Evolutionary conservation across 352 stramenopile species (phyloP).

Genomic region (Elongisporangium anandrum): DNA sequence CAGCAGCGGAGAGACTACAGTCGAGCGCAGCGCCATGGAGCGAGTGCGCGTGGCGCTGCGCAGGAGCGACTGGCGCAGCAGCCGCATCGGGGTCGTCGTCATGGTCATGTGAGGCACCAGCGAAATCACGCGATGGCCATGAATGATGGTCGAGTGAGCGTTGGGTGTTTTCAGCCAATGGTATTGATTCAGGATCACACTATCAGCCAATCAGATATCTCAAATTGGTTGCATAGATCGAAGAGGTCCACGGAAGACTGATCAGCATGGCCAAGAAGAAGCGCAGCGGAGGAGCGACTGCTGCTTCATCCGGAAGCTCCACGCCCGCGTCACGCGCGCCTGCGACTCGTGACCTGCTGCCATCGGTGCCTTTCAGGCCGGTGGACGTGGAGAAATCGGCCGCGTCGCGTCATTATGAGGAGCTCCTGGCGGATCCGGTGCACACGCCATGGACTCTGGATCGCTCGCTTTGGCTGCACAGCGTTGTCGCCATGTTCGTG

Average conservation of each 20-base stretch:
- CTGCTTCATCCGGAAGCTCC: conserved; percentile 10
- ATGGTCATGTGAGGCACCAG: not conserved
- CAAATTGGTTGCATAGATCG: not conserved
- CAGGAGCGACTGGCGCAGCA: conserved; percentile 1
- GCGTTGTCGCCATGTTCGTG: conserved; percentile 21
- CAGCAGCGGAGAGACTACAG: not conserved
- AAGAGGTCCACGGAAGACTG: not conserved
- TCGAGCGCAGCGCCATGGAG: not conserved
- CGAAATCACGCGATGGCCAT: conserved; percentile 1
- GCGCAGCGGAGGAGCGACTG: conserved; percentile 1
- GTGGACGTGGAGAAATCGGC: conserved; percentile 7
- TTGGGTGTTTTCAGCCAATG: not conserved
- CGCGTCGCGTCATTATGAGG: not conserved
- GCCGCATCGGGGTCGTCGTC: not conserved
- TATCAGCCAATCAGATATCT: not conserved
- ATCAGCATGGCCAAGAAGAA: conserved; percentile 42
- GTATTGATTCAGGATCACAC: not conserved
- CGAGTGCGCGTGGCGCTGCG: not conserved
- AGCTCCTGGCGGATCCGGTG: conserved; percentile 14
- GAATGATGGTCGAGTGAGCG: conserved; percentile 1
- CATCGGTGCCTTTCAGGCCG: not conserved
- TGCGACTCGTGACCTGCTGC: not conserved
- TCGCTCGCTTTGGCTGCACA: conserved; percentile 28
- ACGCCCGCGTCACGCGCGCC: not conserved
- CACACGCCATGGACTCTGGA: conserved; percentile 19